Conservation (phyloP, 148 eudicot genomes). For the Cornus florida region DNA sequence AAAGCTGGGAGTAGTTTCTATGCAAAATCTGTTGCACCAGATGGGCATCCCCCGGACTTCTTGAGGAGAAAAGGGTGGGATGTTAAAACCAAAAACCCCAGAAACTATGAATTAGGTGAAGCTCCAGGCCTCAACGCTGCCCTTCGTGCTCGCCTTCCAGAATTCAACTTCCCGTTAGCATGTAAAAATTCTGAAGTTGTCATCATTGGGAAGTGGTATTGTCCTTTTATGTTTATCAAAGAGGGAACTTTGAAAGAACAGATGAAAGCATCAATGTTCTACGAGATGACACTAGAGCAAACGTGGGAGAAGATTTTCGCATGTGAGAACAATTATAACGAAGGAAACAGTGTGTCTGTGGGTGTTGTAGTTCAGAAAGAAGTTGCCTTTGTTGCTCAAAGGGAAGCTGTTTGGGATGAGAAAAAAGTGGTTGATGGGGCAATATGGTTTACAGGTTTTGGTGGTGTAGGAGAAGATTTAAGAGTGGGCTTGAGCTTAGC, state of each 20-base stretch:
- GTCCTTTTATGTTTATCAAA: constrained; percentile 69
- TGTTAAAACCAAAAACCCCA: constrained; percentile 24
- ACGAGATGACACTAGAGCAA: constrained; percentile 69
- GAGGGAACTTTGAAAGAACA: constrained; percentile 48
- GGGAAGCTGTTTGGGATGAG: constrained; percentile 35
- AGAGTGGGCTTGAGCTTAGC: constrained; percentile 52
- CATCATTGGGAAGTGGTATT: constrained; percentile 73
- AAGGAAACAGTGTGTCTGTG: constrained; percentile 32
- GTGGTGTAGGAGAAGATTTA: constrained; percentile 4
- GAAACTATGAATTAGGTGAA: constrained; percentile 38
- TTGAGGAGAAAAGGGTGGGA: constrained; percentile 50
- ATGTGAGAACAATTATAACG: constrained; percentile 15
- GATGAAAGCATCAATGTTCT: constrained; percentile 46
- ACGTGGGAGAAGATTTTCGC: constrained; percentile 66
- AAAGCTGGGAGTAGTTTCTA: constrained; percentile 13
- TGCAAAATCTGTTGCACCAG: constrained; percentile 54
- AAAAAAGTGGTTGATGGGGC: constrained; percentile 27
- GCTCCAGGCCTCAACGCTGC: constrained; percentile 53
- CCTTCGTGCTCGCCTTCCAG: constrained; percentile 56
- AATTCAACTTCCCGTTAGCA: constrained; percentile 23
- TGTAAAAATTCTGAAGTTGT: constrained; percentile 24
- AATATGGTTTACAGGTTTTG: constrained; percentile 42
- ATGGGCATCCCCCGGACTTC: constrained; percentile 58
- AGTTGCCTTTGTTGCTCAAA: constrained; percentile 33
- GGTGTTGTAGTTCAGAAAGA: constrained; percentile 44